Evolutionary conservation across 2,329 filamentous ascomycete genomes (phyloP).

Genomic region (Leptographium radiaticola): DNA sequence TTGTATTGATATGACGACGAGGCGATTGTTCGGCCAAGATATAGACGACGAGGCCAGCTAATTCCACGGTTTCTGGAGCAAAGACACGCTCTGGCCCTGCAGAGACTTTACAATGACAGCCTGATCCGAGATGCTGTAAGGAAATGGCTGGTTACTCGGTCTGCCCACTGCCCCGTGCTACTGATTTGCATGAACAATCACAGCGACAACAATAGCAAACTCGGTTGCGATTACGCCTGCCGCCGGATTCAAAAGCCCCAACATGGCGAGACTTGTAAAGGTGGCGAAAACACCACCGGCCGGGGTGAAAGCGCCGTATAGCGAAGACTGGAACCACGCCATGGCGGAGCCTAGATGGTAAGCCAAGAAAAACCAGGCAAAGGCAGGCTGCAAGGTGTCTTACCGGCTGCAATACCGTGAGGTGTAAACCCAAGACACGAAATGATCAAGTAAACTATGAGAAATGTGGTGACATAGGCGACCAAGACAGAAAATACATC

Average conservation of each 20-base stretch:
- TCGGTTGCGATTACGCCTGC: no score
- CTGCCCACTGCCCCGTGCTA: no score
- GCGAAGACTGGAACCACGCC: not conserved
- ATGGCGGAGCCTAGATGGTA: not conserved
- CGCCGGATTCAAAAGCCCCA: not conserved
- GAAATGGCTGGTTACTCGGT: no score
- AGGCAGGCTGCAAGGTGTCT: not conserved
- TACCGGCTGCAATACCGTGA: not conserved
- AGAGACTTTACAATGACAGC: no score
- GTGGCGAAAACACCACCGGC: not conserved
- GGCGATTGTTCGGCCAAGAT: no score
- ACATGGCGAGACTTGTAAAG: not conserved
- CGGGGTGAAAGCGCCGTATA: not conserved
- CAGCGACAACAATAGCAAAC: no score
- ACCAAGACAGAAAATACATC: not conserved
- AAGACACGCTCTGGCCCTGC: no score
- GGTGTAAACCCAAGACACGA: not conserved
- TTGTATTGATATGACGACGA: no score
- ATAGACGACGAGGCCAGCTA: no score
- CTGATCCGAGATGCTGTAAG: no score
- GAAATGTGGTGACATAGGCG: not conserved
- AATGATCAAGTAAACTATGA: not conserved
- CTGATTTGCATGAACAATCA: no score
- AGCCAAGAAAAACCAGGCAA: not conserved
- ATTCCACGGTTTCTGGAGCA: no score